These are phyloP conservation scores for Sugiyamaella xylanicola DNA, from an alignment of 1,139 yeast genomes.

Conservation along the genomic window DNA sequence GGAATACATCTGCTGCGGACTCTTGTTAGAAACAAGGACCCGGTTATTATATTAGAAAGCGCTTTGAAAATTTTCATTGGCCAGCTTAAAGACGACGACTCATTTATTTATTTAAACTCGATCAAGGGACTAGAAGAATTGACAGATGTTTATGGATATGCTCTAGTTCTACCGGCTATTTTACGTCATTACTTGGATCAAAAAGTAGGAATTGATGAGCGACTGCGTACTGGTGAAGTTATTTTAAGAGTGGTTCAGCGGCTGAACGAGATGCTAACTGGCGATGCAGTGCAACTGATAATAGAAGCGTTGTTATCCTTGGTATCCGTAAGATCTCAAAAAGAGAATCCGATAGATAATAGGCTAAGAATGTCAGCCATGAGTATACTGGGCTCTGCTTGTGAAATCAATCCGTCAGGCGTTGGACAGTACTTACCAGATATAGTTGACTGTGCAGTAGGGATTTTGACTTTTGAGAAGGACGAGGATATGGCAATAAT, in stretches of 20 bases:
- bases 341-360: conserved; percentile 47
- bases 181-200: conserved; percentile 48
- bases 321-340: conserved; percentile 44
- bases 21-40: conserved; percentile 54
- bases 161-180: conserved; percentile 47
- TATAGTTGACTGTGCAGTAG: conserved; percentile 73
- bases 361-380: conserved; percentile 80
- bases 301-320: conserved; percentile 46
- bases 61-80: conserved; percentile 63
- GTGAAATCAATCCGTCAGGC: conserved; percentile 62
- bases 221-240: conserved; percentile 80
- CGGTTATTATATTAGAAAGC: conserved; percentile 54
- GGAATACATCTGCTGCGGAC: conserved; percentile 70
- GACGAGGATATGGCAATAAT: conserved; percentile 53
- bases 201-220: conserved; percentile 55
- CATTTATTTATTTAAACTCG: conserved; percentile 80
- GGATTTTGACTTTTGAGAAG: conserved; percentile 65
- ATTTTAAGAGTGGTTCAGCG: conserved; percentile 59
- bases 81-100: conserved; percentile 77
- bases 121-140: conserved; percentile 74
- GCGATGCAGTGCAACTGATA: conserved; percentile 44
- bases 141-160: conserved; percentile 48
- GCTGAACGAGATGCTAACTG: conserved; percentile 52
- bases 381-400: conserved; percentile 69
- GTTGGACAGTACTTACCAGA: conserved; percentile 53